Conservation (phyloP, 306 rosid genomes). For the Pachyrhizus erosus region DNA sequence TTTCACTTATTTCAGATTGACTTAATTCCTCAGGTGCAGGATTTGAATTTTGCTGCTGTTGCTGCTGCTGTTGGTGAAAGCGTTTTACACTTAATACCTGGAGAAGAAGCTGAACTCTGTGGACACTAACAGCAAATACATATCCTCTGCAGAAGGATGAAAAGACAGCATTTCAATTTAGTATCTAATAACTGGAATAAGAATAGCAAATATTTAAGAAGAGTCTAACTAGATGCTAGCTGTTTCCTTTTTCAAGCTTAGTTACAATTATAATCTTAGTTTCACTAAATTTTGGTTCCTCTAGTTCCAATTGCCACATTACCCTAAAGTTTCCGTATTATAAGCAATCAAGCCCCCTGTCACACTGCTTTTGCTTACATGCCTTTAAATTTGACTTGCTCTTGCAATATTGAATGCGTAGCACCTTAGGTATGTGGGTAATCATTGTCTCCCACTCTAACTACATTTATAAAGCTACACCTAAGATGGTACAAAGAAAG, state of each 20-base stretch:
- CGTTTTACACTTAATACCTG: slow-evolving; percentile 99
- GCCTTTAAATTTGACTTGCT: background rate
- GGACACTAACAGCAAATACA: slow-evolving; percentile 99
- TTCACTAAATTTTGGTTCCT: slow-evolving; percentile 10
- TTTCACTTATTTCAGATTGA: slow-evolving; percentile 86
- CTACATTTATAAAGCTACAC: too few relatives aligned
- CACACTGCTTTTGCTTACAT: background rate
- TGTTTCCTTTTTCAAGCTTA: background rate
- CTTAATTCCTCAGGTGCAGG: slow-evolving; percentile 89
- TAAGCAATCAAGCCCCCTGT: background rate
- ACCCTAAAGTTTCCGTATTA: background rate
- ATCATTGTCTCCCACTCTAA: too few relatives aligned
- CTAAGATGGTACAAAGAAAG: too few relatives aligned
- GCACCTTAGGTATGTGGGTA: background rate
- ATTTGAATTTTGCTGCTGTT: slow-evolving; percentile 78
- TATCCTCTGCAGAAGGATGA: slow-evolving; percentile 81
- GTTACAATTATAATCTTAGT: background rate
- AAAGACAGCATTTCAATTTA: slow-evolving; percentile 34
- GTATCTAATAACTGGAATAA: slow-evolving; percentile 4
- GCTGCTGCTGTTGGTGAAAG: slow-evolving; percentile 93
- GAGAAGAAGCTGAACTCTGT: slow-evolving; percentile 97
- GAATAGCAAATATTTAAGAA: background rate
- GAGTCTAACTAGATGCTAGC: background rate
- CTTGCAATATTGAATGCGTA: background rate
- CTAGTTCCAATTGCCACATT: background rate